phyloP scores from a whole-genome alignment of 1,284 basidiomycete genomes.

The Xerocomus minutiporus region DNA sequence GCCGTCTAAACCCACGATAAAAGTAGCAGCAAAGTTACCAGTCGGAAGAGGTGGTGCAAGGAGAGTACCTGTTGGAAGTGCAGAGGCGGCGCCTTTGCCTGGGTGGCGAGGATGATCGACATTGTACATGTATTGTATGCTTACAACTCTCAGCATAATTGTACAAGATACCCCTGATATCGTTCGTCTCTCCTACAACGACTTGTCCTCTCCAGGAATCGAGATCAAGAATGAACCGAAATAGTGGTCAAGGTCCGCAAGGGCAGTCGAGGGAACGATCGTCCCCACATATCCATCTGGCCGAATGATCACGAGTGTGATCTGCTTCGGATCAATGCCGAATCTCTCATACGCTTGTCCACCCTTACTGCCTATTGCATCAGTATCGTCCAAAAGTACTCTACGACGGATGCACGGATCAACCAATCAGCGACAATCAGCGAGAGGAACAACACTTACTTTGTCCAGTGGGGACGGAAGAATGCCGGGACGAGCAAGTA shows the following conservation, averaged over 20 bases:
- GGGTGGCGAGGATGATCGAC: conserved; percentile 32
- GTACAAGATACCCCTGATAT: conserved; percentile 22
- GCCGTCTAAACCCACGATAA: conserved; percentile 16
- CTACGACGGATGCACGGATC: conserved; percentile 6
- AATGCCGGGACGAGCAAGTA: conserved; percentile 48
- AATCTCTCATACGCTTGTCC: conserved; percentile 45
- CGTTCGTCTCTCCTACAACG: not conserved
- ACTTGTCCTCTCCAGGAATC: not conserved
- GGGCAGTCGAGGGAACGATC: conserved; percentile 36
- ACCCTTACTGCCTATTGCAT: conserved; percentile 33
- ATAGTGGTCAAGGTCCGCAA: conserved; percentile 36
- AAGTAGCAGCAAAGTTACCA: conserved; percentile 25
- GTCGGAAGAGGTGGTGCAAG: conserved; percentile 43
- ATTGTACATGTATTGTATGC: conserved; percentile 14
- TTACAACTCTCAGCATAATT: conserved; percentile 17
- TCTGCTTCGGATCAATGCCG: conserved; percentile 39
- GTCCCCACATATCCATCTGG: conserved; percentile 58
- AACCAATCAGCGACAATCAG: not conserved
- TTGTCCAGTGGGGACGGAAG: conserved; percentile 63
- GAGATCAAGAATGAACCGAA: conserved; percentile 32
- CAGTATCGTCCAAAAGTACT: conserved; percentile 31
- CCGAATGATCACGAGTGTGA: conserved; percentile 50
- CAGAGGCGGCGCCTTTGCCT: conserved; percentile 47
- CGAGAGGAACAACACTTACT: conserved; percentile 35
- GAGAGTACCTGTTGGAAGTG: conserved; percentile 54